A percentile compares a stretch with the other conserved stretches of the same genome.
These are phyloP conservation scores for Ascomycota sp. DNA, from an alignment of 2,329 filamentous ascomycete species.

Conservation along the genomic window DNA sequence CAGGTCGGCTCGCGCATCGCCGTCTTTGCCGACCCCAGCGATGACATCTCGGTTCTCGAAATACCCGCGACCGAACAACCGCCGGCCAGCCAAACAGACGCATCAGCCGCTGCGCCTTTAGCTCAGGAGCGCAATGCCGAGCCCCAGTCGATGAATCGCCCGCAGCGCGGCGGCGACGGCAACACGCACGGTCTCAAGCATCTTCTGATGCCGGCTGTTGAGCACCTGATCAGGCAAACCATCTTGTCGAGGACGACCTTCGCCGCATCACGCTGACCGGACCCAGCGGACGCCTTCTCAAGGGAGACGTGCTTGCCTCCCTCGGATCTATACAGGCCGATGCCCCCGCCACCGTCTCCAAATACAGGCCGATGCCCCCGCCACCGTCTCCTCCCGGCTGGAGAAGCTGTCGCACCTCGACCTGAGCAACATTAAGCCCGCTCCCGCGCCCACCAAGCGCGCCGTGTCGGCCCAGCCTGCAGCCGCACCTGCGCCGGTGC, in stretches of 20 bases:
- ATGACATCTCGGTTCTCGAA: conserved; percentile 55
- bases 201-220: conserved; percentile 66
- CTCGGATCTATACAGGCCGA: conserved; percentile 56
- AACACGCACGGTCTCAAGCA: conserved; percentile 45
- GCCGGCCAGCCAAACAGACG: conserved; percentile 12
- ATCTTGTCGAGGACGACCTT: conserved; percentile 54
- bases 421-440: conserved; percentile 84
- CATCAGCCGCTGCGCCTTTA: conserved; percentile 6
- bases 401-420: conserved; percentile 67
- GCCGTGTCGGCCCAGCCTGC: conserved; percentile 16
- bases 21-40: conserved; percentile 61
- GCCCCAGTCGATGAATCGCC: conserved; percentile 26
- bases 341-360: no score
- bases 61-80: conserved; percentile 49
- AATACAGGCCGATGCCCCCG: no score
- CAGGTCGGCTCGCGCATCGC: conserved; percentile 67
- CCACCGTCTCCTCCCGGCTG: conserved; percentile 49
- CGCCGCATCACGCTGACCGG: conserved; percentile 73
- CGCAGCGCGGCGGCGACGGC: conserved; percentile 10
- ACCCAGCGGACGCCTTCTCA: conserved; percentile 71
- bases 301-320: conserved; percentile 87
- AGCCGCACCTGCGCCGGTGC: conserved; percentile 12
- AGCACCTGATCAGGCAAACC: conserved; percentile 60
- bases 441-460: conserved; percentile 30
- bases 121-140: conserved; percentile 8